Base-by-base conservation (phyloP, 768 basidiomycete species). In the Panus rudis region DNA sequence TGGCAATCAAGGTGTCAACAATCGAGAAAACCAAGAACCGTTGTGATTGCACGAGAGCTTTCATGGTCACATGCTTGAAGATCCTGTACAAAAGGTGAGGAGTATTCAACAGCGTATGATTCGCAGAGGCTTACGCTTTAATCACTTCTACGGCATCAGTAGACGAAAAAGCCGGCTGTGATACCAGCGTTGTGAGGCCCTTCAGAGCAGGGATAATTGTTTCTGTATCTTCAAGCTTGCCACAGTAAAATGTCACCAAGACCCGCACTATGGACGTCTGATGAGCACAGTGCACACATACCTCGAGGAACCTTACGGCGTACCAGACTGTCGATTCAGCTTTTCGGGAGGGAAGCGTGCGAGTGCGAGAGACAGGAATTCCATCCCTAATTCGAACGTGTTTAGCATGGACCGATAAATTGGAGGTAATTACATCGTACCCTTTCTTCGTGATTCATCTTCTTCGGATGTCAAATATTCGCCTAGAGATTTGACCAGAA, bases 381-480 rank as follows among this genome's bases (percentile, higher is more conserved):
- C 82, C 16, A 98, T 80, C 25, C 93, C 96, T 99, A 51, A 1
- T 19, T n/a, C n/a, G 38, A 46, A 32, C 13, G 13, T 32, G 25
- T 32, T 20, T 16, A 42, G 24, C 12, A 11, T 16, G 24, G 11
- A 25, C 21, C 24, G 26, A 45, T 38, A 10, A 24, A 20, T 17
- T 25, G 13, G 21, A 13, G 19, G 6, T 16, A 2, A 3, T 21
- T 19, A 11, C 20, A 6, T 12, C 27, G 27, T 46, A 90, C 94
- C 94, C 70, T 90, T 90, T 7, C 77, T 75, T 22, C 94, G 74
- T 10, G 84, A 62, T 4, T 71, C 67, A 52, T 84, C 87, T 42
- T 94, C 86, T 45, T 92, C 88, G 2, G 89, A 81, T 0, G 89
- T 93, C 12, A 99, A 68, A 55, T 86, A 92, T 52, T 88, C 84